Base-by-base conservation (phyloP, 2,329 filamentous ascomycete genomes). In the Endocalyx cinctus region DNA sequence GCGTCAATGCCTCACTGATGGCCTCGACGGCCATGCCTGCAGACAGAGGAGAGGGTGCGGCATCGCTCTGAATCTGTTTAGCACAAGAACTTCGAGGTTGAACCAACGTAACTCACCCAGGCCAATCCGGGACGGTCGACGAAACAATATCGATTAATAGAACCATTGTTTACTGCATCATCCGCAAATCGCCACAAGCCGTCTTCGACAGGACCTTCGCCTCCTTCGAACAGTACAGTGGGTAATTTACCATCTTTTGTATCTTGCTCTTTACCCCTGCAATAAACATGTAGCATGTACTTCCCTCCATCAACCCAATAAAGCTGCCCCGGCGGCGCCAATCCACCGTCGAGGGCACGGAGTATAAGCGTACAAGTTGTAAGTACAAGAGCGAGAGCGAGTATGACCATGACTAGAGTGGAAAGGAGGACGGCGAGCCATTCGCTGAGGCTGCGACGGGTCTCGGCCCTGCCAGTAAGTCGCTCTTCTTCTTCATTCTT, bases 401-500 rank as follows among this genome's bases (percentile, higher is more conserved):
- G 79, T 39, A 86, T 48, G 14, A 76, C 63, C 52, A 94, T 76
- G 25, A 84, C 71, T 29, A 88, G 63, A 2, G 84, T 88, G 17
- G 87, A 83, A 4, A 82, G 53, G 4, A 94, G 64, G 11, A 98
- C 86, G 27, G 82, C 83, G 5, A 80, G 62, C 90, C 92, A 97
- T 64, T 97, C 87, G 26, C 74, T 66, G 5, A 96, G 60, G 0
- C 87, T 85, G 17, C 89, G 79, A 16, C 89, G 77, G 10, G 84
- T 87, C 64, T 98, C 90, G 18, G 84, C 77, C 11, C 90, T 83
- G 10, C 92, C 92, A 1, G 90, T 97, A 14, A 97, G 68, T 17
- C 92, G 79, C 57, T 95, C 83, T 57, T 98, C 92, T 58, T 97
- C 92, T 51, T 96, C 87, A 2, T 71, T 72, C 62, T 97, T 97